Base-by-base conservation (phyloP, 179 eudicot species). In the Spinacia oleracea region DNA sequence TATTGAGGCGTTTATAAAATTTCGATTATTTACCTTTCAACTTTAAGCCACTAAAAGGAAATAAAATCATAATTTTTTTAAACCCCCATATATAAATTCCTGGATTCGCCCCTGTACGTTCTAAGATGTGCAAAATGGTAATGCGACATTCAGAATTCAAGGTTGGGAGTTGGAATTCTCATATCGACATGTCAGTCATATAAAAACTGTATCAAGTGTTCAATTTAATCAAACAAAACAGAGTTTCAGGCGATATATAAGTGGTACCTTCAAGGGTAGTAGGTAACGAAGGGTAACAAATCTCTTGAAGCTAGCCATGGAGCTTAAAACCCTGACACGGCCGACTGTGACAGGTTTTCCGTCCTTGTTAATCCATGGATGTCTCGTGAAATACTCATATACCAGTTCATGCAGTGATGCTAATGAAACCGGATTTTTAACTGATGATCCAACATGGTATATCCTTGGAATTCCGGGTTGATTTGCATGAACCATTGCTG, bases 391-490 rank as follows among this genome's bases (percentile, higher is more conserved):
- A 85, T 89, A 88, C n/a, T 63, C n/a, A 20, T 79, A 81, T 18
- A 75, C 92, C 1, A 58, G 79, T 20, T 88, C 89, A 70, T 90
- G 90, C 31, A 93, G 56, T 5, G 21, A 8, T 0, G 79, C 70
- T 71, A 72, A 72, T 29, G 42, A 78, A 1, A 87, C 29, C 0
- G 98, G 98, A 58, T 93, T 87, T 77, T 85, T 80, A 0, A 87
- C 74, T 1, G 98, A 95, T 2, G 97, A 90, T 20, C 98, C 97
- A 1, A 93, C 85, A 6, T 93, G 95, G 83, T 90, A 93, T 48
- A 91, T 93, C 34, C 60, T 77, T 40, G 77, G n/a, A 16, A 69
- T 74, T 16, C 85, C 79, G 0, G 43, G 56, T 68, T 85, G 79
- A 31, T 86, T 84, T 74, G 89, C 89, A 80, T 90, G 91, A 69